A percentile compares a stretch with the other conserved stretches of the same genome.
Evolutionary conservation across 2,329 filamentous ascomycete genomes (phyloP).

Genomic region (Venturia effusa): DNA sequence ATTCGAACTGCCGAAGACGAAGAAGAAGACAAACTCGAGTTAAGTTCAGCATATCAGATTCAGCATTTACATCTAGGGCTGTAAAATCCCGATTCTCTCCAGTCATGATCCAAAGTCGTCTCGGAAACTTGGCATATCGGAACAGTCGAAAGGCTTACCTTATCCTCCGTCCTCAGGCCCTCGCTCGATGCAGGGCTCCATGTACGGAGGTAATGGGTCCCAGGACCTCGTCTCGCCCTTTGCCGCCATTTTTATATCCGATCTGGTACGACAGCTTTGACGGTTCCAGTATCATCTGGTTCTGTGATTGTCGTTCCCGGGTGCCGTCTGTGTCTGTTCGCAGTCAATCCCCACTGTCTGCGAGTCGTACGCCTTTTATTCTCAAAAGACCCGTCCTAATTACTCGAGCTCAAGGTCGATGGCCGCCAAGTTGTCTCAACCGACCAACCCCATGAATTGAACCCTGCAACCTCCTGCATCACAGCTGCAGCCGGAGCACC

Average conservation of each 20-base stretch:
- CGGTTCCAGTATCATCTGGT: background rate
- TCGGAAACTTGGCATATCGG: background rate
- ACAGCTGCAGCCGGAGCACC: background rate
- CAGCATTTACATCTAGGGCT: background rate
- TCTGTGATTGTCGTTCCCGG: background rate
- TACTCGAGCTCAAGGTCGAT: background rate
- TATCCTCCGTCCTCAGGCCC: background rate
- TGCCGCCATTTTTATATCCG: background rate
- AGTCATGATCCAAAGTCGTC: background rate
- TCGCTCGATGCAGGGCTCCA: background rate
- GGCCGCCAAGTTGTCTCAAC: background rate
- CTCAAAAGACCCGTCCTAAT: background rate
- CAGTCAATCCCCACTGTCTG: background rate
- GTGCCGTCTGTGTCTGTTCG: background rate
- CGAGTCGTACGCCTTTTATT: background rate
- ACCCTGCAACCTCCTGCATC: slow-evolving; percentile 1
- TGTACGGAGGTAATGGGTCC: background rate
- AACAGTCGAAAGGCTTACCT: background rate
- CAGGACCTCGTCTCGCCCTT: background rate
- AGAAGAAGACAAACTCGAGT: too few relatives aligned
- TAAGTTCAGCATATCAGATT: too few relatives aligned
- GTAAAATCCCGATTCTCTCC: background rate
- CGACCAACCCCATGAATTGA: slow-evolving; percentile 5
- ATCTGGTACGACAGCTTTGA: background rate
- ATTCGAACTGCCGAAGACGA: too few relatives aligned